A percentile compares a stretch with the other conserved stretches of the same genome.
phyloP scores from a whole-genome alignment of 306 rosid species.

The Clitoria ternatea region DNA sequence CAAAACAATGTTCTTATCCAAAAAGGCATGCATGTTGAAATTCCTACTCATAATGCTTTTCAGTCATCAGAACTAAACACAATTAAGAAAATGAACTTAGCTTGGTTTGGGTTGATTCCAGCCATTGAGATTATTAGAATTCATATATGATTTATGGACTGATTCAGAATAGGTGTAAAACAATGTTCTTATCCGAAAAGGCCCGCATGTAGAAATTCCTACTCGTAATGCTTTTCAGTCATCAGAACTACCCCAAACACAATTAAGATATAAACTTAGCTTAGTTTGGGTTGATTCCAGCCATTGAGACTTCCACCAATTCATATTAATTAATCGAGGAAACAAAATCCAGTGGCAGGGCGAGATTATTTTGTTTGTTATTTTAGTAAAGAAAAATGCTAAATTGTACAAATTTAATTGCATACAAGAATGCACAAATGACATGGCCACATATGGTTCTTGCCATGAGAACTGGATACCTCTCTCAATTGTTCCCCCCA shows the following conservation, averaged over 20 bases:
- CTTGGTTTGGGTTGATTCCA: not conserved
- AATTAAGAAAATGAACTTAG: not conserved
- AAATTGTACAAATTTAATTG: too few species aligned
- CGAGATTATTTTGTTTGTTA: too few species aligned
- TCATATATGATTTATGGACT: not conserved
- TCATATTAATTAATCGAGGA: too few species aligned
- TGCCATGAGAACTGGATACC: too few species aligned
- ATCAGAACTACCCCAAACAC: not conserved
- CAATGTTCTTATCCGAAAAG: too few species aligned
- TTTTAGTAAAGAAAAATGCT: too few species aligned
- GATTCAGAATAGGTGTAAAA: not conserved
- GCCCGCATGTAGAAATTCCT: not conserved
- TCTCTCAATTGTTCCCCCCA: too few species aligned
- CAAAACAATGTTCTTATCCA: too few species aligned
- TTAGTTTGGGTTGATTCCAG: not conserved
- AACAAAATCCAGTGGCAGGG: too few species aligned
- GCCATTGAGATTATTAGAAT: not conserved
- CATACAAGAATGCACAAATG: too few species aligned
- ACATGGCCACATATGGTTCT: too few species aligned
- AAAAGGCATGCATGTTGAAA: not conserved
- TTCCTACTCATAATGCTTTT: not conserved
- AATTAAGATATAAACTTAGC: not conserved
- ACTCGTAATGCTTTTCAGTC: not conserved
- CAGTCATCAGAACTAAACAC: not conserved
- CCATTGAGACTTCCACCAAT: not conserved